Conservation (phyloP, 495 filamentous ascomycete species). For the Aspergillus funiculosus region DNA sequence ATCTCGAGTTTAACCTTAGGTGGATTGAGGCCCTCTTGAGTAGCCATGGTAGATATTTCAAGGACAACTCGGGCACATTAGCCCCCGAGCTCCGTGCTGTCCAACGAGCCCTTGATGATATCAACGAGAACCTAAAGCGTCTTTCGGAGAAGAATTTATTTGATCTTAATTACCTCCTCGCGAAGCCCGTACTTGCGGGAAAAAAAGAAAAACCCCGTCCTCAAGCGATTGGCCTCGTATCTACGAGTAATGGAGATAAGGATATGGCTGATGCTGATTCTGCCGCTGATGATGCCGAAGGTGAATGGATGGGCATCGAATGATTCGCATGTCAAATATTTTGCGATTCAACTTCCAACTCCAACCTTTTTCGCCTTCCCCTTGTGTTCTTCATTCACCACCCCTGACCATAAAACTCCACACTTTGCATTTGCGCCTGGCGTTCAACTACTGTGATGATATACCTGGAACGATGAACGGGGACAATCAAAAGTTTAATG, state of each 20-base stretch:
- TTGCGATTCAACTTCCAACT: background rate
- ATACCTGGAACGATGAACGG: constrained; percentile 27
- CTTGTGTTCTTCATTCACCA: constrained; percentile 6
- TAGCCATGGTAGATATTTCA: constrained; percentile 75
- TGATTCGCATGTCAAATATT: constrained; percentile 21
- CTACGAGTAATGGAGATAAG: constrained; percentile 24
- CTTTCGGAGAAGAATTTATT: constrained; percentile 84
- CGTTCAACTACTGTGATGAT: constrained; percentile 34
- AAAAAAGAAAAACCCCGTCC: constrained; percentile 29
- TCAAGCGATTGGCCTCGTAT: constrained; percentile 24
- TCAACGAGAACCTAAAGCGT: constrained; percentile 65
- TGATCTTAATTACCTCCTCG: constrained; percentile 73
- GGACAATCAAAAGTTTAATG: constrained; percentile 21
- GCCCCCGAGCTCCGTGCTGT: constrained; percentile 77
- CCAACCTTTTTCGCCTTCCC: constrained; percentile 9
- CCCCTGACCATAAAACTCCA: constrained; percentile 7
- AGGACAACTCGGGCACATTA: constrained; percentile 67
- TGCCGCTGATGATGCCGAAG: constrained; percentile 29
- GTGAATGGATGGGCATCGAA: constrained; percentile 40
- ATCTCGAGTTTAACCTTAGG: constrained; percentile 86
- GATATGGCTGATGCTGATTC: constrained; percentile 33
- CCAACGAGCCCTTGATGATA: constrained; percentile 66
- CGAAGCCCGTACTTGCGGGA: constrained; percentile 34
- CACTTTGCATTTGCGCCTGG: constrained; percentile 42
- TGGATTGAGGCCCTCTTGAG: constrained; percentile 87